Percentiles rank a stretch among this genome's conserved stretches.
Conservation (phyloP, 495 filamentous ascomycete genomes). For the Usnea hakonensis region DNA sequence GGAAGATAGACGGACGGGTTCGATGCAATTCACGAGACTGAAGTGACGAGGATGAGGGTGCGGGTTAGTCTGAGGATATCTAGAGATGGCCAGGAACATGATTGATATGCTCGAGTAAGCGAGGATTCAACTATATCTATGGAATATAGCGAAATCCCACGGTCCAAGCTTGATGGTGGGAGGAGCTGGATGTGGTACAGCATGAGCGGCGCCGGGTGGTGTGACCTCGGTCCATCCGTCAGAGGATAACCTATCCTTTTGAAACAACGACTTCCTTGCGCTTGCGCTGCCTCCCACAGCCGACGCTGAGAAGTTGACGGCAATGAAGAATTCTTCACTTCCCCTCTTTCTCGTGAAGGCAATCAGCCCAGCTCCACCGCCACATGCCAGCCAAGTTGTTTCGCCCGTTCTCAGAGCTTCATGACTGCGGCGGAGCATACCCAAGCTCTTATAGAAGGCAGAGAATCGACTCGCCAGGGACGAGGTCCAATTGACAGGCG, state of each 20-base stretch:
- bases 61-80: not conserved
- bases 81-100: too few relatives aligned
- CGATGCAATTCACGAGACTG: not conserved
- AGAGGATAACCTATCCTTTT: not conserved
- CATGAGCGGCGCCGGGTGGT: not conserved
- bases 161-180: not conserved
- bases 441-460: conserved; percentile 1
- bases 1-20: not conserved
- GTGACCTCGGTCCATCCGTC: not conserved
- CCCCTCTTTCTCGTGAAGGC: not conserved
- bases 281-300: not conserved
- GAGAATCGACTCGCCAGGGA: not conserved
- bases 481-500: not conserved
- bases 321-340: not conserved
- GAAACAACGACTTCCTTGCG: not conserved
- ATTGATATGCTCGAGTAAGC: not conserved
- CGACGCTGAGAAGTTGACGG: conserved; percentile 2
- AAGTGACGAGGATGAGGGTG: not conserved
- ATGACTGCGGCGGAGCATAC: not conserved
- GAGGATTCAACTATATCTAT: not conserved
- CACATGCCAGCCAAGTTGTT: not conserved
- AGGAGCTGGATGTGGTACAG: not conserved
- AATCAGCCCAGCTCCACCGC: not conserved
- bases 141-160: not conserved
- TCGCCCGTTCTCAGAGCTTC: not conserved